These are phyloP conservation scores for Phlyctochytrium arcticum DNA, from an alignment of 192 early-diverging fungal genomes.

Conservation along the genomic window DNA sequence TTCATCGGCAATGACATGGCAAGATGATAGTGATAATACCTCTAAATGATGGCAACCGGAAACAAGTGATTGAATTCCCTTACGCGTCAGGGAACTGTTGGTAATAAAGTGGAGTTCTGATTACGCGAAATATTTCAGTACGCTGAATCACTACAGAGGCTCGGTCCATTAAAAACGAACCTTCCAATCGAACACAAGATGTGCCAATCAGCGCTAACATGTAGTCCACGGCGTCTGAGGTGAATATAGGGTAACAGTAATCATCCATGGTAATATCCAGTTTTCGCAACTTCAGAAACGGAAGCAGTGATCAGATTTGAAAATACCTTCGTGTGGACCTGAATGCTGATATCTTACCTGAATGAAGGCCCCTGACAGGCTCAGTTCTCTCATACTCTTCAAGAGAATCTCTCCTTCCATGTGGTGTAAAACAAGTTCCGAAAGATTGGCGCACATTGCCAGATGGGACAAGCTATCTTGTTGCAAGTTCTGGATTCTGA, in stretches of 20 bases:
- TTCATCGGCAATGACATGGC: neutral
- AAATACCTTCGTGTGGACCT: neutral
- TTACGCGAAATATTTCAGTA: neutral
- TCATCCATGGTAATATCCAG: slow-evolving; percentile 5
- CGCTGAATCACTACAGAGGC: neutral
- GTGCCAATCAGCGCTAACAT: neutral
- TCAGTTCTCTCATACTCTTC: neutral
- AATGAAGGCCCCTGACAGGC: neutral
- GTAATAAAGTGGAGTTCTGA: slow-evolving; percentile 14
- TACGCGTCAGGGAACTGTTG: neutral
- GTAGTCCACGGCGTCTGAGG: neutral
- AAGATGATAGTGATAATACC: slow-evolving; percentile 5
- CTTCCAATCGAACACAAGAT: neutral
- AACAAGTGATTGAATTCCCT: neutral
- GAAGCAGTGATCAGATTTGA: neutral
- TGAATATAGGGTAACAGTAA: neutral
- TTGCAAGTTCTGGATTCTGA: neutral
- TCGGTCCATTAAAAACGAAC: neutral
- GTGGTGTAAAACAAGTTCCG: neutral
- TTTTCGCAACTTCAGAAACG: neutral
- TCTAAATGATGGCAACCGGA: neutral
- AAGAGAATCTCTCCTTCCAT: neutral
- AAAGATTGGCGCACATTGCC: neutral
- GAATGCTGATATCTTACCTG: neutral
- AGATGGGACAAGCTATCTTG: neutral